Base-by-base conservation (phyloP, 139 green algal species). In the Asterochloris sp. region DNA sequence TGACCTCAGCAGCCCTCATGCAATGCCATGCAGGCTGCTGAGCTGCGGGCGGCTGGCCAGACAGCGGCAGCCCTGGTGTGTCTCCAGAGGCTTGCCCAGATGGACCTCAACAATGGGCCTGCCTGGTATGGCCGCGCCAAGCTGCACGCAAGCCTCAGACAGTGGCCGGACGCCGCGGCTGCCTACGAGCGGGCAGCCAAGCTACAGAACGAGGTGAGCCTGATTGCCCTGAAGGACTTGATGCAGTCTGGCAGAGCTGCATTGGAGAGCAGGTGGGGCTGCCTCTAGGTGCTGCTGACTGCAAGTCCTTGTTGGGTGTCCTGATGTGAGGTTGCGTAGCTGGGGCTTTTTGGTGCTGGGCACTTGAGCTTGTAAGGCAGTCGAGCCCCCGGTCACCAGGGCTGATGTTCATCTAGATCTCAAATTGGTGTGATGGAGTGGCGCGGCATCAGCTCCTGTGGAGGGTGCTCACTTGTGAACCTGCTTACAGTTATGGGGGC, bases 71-170 rank as follows among this genome's bases (percentile, higher is more conserved):
- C 86, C 0, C 28, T 38, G 28, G 60, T 62, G 15, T 76, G 84
- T 24, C 79, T 91, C 66, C 47, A 79, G 16, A 63, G 83, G 27
- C 26, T 89, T 19, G 24, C 87, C 74, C 26, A 84, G 62, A 73
- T 84, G 11, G 17, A 87, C 12, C 83, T 80, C 2, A 38, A 38
- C 16, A 76, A 86, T 24, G 77, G 84, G 12, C 73, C 69, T 23
- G 87, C 83, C 11, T 69, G 83, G 12, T 89, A 86, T 67, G 88
- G 82, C 0, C 67, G 89, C 14, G 88, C 81, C 12, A 87, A 91
- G 83, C 62, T 87, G 78, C 84, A 85, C 66, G 83, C 85, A 14
- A 68, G 62, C 8, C 83, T 88, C 64, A 71, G 85, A 29, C 68
- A 91, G 28, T 91, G 88, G 88, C 67, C n/a, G 15, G 54, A 74